Percentiles rank a stretch among this genome's conserved stretches.
Evolutionary conservation across 1,284 basidiomycete species (phyloP).

Genomic region (Fomitopsis schrenkii): DNA sequence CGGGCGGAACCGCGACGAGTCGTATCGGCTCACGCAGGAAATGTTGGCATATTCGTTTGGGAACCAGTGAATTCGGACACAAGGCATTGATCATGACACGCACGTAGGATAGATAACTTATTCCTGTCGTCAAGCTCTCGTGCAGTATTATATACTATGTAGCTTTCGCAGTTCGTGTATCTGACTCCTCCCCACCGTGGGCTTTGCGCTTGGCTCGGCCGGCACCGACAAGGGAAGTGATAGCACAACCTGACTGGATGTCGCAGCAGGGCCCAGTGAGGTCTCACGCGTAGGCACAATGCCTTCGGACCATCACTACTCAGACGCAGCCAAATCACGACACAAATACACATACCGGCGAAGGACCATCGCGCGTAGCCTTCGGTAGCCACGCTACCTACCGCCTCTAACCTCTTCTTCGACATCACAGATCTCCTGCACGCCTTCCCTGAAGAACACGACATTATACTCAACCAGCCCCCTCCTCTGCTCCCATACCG

Average conservation of each 20-base stretch:
- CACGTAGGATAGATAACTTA: neutral
- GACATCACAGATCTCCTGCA: slow-evolving; percentile 72
- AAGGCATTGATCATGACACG: neutral
- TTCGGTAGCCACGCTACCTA: neutral
- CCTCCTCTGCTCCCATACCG: slow-evolving; percentile 72
- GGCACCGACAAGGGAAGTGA: no score
- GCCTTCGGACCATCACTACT: no score
- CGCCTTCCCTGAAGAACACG: slow-evolving; percentile 79
- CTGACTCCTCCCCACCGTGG: neutral
- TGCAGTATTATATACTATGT: slow-evolving; percentile 1
- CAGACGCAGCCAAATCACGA: no score
- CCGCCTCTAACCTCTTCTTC: slow-evolving; percentile 49
- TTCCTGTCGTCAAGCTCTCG: neutral
- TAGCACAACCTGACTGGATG: no score
- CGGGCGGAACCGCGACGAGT: slow-evolving; percentile 5
- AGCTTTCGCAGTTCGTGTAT: neutral
- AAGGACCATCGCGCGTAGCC: no score
- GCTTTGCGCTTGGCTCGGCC: neutral
- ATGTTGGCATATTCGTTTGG: slow-evolving; percentile 9
- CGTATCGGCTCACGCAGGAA: slow-evolving; percentile 9
- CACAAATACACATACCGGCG: no score
- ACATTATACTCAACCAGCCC: slow-evolving; percentile 93
- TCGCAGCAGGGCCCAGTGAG: neutral
- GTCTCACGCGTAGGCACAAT: no score
- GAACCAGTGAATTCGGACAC: neutral